phyloP scores from a whole-genome alignment of 2,329 filamentous ascomycete species.

The Diaporthe helianthi region DNA sequence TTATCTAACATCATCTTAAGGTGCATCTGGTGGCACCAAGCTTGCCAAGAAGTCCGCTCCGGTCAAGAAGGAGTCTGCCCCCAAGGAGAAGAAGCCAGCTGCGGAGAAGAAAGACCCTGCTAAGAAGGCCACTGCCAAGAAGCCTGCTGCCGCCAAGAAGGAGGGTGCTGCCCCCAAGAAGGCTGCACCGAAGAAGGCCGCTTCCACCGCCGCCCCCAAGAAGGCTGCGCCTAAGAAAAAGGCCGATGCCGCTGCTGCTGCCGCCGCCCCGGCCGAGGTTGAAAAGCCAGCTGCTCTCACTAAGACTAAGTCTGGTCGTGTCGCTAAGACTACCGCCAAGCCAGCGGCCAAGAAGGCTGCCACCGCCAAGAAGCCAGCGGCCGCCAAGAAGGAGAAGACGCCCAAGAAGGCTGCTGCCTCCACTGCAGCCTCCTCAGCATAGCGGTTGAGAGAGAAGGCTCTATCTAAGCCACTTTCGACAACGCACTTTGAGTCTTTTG shows the following conservation, averaged over 20 bases:
- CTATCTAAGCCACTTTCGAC: slow-evolving; percentile 41
- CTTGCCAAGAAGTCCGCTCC: slow-evolving; percentile 61
- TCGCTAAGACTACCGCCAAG: slow-evolving; percentile 71
- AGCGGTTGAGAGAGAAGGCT: slow-evolving; percentile 31
- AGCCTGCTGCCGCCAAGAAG: slow-evolving; percentile 44
- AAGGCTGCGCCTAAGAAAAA: slow-evolving; percentile 45
- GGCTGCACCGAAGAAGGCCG: slow-evolving; percentile 53
- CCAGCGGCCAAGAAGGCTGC: slow-evolving; percentile 54
- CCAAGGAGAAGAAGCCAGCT: slow-evolving; percentile 44
- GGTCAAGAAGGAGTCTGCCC: slow-evolving; percentile 44
- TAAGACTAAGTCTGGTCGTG: slow-evolving; percentile 87
- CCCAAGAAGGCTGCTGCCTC: slow-evolving; percentile 45
- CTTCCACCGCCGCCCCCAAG: slow-evolving; percentile 51
- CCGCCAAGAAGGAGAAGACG: slow-evolving; percentile 56
- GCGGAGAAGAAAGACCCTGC: slow-evolving; percentile 39
- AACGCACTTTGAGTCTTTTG: slow-evolving; percentile 42
- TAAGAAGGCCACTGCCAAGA: slow-evolving; percentile 50
- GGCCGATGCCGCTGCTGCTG: slow-evolving; percentile 44
- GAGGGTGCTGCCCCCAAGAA: slow-evolving; percentile 50
- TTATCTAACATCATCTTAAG: slow-evolving; percentile 48
- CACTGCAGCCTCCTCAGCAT: slow-evolving; percentile 26
- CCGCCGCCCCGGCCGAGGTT: slow-evolving; percentile 63
- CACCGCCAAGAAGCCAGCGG: slow-evolving; percentile 45
- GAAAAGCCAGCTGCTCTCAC: slow-evolving; percentile 74
- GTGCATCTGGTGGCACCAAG: slow-evolving; percentile 89